phyloP scores from a whole-genome alignment of 176 grass and related monocot species.

The Oryza punctata region DNA sequence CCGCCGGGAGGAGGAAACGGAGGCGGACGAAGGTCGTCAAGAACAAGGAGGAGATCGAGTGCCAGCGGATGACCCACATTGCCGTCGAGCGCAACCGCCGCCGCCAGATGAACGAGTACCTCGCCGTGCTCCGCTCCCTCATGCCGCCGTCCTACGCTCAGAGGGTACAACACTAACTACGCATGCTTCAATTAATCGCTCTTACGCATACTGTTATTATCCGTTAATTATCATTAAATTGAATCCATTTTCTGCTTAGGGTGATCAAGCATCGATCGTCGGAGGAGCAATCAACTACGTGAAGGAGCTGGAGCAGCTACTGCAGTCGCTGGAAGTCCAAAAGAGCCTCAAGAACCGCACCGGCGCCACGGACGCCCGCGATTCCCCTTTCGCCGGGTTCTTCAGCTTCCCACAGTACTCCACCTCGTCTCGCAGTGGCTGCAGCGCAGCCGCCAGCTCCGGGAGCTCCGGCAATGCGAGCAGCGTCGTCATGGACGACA shows the following conservation, averaged over 20 bases:
- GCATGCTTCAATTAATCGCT: background rate
- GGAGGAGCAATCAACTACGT: constrained; percentile 95
- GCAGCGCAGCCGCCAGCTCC: background rate
- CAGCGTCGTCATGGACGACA: background rate
- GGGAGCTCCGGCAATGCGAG: background rate
- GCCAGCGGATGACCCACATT: constrained; percentile 97
- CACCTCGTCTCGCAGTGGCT: constrained; percentile 1
- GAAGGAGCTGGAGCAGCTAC: constrained; percentile 82
- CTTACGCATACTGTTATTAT: background rate
- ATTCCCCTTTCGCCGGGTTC: constrained; percentile 68
- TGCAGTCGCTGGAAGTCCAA: constrained; percentile 75
- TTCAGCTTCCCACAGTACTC: constrained; percentile 90
- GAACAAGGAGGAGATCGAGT: constrained; percentile 98
- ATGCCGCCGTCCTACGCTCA: constrained; percentile 91
- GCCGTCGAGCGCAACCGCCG: constrained; percentile 98
- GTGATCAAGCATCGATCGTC: constrained; percentile 95
- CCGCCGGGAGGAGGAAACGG: constrained; percentile 64
- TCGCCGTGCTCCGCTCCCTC: constrained; percentile 82
- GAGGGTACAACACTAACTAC: constrained; percentile 47
- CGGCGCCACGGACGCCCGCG: background rate
- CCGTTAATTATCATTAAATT: background rate
- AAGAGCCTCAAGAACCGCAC: constrained; percentile 50
- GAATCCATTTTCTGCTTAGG: constrained; percentile 26
- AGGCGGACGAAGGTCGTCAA: constrained; percentile 68
- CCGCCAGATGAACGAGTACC: constrained; percentile 98